Evolutionary conservation across 257 asterid species (phyloP).

Genomic region (Solanum pimpinellifolium): DNA sequence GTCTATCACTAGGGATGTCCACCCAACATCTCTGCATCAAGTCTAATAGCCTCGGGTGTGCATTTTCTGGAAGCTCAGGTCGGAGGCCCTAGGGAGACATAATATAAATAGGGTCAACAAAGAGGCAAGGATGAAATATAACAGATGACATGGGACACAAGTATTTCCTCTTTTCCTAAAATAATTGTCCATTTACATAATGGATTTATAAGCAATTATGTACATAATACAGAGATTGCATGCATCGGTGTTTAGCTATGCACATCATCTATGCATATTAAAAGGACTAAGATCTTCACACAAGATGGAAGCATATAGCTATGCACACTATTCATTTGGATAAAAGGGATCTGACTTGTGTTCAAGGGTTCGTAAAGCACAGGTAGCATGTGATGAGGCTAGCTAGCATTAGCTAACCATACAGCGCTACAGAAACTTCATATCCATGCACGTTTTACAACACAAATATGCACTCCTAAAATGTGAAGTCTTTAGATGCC

Average conservation of each 20-base stretch:
- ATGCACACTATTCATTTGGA: neutral
- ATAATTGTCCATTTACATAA: neutral
- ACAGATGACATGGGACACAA: neutral
- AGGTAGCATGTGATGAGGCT: neutral
- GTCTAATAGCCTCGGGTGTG: conserved; percentile 51
- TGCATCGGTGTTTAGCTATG: neutral
- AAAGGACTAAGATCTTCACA: neutral
- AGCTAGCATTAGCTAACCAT: neutral
- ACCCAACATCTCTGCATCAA: conserved; percentile 91
- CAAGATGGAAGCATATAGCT: neutral
- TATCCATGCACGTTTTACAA: neutral
- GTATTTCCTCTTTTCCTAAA: neutral
- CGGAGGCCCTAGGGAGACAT: conserved; percentile 60
- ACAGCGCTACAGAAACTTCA: neutral
- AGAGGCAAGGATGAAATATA: neutral
- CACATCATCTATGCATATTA: neutral
- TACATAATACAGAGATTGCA: neutral
- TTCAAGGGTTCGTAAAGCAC: neutral
- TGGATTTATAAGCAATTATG: neutral
- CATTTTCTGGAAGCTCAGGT: conserved; percentile 59
- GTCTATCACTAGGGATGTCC: conserved; percentile 52
- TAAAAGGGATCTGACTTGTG: neutral
- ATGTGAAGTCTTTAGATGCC: neutral
- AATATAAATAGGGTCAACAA: neutral
- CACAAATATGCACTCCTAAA: neutral